A percentile compares a stretch with the other conserved stretches of the same genome.
Conservation (phyloP, 2,329 filamentous ascomycete genomes). For the Aspergillus sp. region DNA sequence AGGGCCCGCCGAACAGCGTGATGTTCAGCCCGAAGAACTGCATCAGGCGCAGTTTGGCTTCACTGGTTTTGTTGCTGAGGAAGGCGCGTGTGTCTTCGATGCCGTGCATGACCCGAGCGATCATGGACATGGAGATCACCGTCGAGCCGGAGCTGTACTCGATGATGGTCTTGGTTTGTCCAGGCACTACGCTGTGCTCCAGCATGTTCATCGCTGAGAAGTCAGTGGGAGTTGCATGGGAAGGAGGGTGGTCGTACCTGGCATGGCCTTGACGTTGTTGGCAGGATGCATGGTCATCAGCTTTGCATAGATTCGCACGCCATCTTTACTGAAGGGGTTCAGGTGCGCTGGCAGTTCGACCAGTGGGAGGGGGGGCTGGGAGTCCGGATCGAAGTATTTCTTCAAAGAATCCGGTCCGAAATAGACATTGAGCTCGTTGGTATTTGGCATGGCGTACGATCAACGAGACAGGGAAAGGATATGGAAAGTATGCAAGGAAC, state of each 20-base stretch:
- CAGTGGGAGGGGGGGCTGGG: slow-evolving; percentile 56
- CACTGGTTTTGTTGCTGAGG: slow-evolving; percentile 58
- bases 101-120: slow-evolving; percentile 51
- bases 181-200: slow-evolving; percentile 40
- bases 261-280: slow-evolving; percentile 64
- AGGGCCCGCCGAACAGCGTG: slow-evolving; percentile 58
- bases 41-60: slow-evolving; percentile 54
- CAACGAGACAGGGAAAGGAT: background rate
- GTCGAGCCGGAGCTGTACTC: slow-evolving; percentile 64
- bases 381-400: slow-evolving; percentile 60
- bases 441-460: slow-evolving; percentile 17
- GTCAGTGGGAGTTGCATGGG: background rate
- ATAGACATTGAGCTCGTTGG: slow-evolving; percentile 53
- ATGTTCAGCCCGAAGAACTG: slow-evolving; percentile 59
- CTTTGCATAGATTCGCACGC: slow-evolving; percentile 63
- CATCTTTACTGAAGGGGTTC: slow-evolving; percentile 57
- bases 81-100: slow-evolving; percentile 54
- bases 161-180: slow-evolving; percentile 51
- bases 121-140: slow-evolving; percentile 58
- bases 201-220: slow-evolving; percentile 51
- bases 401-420: slow-evolving; percentile 56
- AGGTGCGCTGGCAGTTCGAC: slow-evolving; percentile 58
- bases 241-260: slow-evolving; percentile 27
- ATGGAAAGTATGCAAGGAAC: background rate
- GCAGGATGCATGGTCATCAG: slow-evolving; percentile 65